Evolutionary conservation across 139 green algal species (phyloP).

Genomic region (Chlamydomonas schloesseri): DNA sequence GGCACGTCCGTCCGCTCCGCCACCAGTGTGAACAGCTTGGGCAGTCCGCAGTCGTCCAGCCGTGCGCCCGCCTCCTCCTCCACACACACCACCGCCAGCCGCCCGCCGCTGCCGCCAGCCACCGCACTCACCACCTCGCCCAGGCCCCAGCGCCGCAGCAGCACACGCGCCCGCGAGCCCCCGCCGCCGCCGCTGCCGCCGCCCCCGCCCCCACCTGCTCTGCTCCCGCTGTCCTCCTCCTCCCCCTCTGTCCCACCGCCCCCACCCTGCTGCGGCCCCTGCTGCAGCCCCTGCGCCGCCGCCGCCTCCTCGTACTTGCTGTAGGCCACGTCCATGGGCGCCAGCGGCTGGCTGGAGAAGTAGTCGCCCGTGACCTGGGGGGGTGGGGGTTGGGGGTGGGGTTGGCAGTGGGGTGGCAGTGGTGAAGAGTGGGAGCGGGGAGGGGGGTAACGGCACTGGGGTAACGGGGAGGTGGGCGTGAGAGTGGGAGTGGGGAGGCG

Average conservation of each 20-base stretch:
- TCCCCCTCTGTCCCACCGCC: background rate
- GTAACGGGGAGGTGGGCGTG: too few species aligned
- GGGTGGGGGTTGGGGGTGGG: background rate
- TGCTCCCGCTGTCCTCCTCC: background rate
- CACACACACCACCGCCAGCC: constrained; percentile 36
- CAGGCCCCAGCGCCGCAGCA: constrained; percentile 55
- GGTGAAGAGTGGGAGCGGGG: too few species aligned
- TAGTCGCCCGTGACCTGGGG: constrained; percentile 35
- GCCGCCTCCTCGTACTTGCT: constrained; percentile 51
- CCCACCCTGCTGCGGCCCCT: too few species aligned
- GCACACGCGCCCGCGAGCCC: background rate
- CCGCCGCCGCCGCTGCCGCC: background rate
- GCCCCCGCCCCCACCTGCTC: background rate
- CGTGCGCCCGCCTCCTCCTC: constrained; percentile 60
- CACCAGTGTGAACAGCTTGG: constrained; percentile 59
- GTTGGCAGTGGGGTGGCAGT: too few species aligned
- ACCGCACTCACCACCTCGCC: constrained; percentile 62
- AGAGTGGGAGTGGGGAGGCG: too few species aligned
- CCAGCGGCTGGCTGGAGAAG: constrained; percentile 39
- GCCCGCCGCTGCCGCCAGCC: constrained; percentile 1
- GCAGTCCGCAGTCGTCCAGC: constrained; percentile 53
- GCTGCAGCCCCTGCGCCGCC: background rate
- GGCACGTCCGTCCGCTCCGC: constrained; percentile 2
- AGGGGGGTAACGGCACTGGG: too few species aligned
- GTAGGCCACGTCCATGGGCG: constrained; percentile 49